phyloP scores from a whole-genome alignment of 2,329 filamentous ascomycete genomes.

The Penicillium brevicompactum region DNA sequence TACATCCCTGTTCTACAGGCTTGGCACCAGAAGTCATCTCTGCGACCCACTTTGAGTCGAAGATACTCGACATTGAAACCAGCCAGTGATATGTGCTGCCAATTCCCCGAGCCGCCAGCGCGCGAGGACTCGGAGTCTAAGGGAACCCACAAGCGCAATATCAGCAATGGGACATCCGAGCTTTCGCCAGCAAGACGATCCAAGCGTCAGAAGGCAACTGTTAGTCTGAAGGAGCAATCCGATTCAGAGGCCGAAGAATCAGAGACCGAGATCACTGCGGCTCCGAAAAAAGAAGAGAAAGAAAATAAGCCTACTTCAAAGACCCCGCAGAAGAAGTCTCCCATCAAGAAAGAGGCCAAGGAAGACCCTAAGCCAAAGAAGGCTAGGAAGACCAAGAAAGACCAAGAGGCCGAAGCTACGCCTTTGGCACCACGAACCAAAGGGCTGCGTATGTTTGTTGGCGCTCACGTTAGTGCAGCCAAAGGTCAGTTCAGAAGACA shows the following conservation, averaged over 20 bases:
- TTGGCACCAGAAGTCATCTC: background rate
- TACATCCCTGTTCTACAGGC: background rate
- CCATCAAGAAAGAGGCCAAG: slow-evolving; percentile 18
- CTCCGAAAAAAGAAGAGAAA: slow-evolving; percentile 9
- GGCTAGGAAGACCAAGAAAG: slow-evolving; percentile 57
- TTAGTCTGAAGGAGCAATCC: slow-evolving; percentile 21
- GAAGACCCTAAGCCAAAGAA: slow-evolving; percentile 43
- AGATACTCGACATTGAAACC: background rate
- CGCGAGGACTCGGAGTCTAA: slow-evolving; percentile 11
- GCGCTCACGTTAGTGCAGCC: slow-evolving; percentile 87
- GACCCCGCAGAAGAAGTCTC: slow-evolving; percentile 13
- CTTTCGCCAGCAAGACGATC: slow-evolving; percentile 31
- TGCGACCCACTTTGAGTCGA: background rate
- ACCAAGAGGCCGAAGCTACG: slow-evolving; percentile 58
- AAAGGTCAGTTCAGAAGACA: slow-evolving; percentile 64
- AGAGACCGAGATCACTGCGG: slow-evolving; percentile 14
- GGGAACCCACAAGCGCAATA: slow-evolving; percentile 29
- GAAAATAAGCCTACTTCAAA: background rate
- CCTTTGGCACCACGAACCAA: slow-evolving; percentile 71
- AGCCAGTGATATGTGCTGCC: slow-evolving; percentile 4
- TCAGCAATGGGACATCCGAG: slow-evolving; percentile 25
- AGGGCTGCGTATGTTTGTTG: slow-evolving; percentile 78
- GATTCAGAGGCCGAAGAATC: slow-evolving; percentile 18
- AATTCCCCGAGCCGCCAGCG: background rate
- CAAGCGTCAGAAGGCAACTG: slow-evolving; percentile 31